Conservation (phyloP, 805 yeast genomes). For the Teunomyces aglyptinius region DNA sequence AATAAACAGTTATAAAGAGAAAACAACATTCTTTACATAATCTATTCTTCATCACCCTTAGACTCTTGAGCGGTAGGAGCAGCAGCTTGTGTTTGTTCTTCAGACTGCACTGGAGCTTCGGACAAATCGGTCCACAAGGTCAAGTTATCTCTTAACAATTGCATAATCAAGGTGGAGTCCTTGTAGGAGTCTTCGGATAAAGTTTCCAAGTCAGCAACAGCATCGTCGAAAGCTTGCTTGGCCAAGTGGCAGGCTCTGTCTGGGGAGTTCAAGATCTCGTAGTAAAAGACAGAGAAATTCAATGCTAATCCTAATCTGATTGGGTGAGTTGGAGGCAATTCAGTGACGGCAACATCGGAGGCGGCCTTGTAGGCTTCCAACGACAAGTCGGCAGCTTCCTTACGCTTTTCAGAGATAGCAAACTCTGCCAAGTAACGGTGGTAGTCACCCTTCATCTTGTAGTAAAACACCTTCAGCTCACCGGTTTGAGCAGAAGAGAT, state of each 20-base stretch:
- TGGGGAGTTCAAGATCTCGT: slow-evolving; percentile 96
- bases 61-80: slow-evolving; percentile 13
- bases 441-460: slow-evolving; percentile 99
- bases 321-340: slow-evolving; percentile 98
- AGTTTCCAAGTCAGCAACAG: slow-evolving; percentile 97
- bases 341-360: slow-evolving; percentile 94
- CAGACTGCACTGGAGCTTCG: slow-evolving; percentile 56
- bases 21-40: slow-evolving; percentile 7
- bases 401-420: slow-evolving; percentile 86
- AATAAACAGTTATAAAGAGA: slow-evolving; percentile 3
- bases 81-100: slow-evolving; percentile 20
- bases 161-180: slow-evolving; percentile 98
- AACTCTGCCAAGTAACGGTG: slow-evolving; percentile 99
- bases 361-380: slow-evolving; percentile 94
- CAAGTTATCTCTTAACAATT: slow-evolving; percentile 95
- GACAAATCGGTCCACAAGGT: slow-evolving; percentile 98
- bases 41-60: slow-evolving; percentile 26
- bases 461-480: slow-evolving; percentile 96
- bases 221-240: slow-evolving; percentile 98
- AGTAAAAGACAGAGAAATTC: slow-evolving; percentile 96
- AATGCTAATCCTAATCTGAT: slow-evolving; percentile 96
- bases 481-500: slow-evolving; percentile 94
- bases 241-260: slow-evolving; percentile 99
- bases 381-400: slow-evolving; percentile 88
- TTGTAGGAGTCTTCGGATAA: slow-evolving; percentile 97